Evolutionary conservation across 139 green algal species (phyloP).

Genomic region (Desmodesmus armatus): DNA sequence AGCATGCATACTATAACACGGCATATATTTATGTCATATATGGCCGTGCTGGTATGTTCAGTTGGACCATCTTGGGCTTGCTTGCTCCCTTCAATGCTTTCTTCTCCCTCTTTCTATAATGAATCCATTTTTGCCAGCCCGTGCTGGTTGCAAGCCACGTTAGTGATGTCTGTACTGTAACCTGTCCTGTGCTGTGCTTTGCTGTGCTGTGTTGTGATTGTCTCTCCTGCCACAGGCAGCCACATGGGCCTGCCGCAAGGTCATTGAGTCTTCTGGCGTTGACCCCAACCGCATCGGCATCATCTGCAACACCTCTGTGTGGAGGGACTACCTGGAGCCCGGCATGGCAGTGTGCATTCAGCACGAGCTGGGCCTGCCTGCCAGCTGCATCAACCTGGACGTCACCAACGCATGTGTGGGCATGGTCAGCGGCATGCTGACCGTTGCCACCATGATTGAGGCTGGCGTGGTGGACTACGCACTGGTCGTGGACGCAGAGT

Average conservation of each 20-base stretch:
- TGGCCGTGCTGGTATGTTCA: too few species aligned
- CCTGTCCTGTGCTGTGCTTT: too few species aligned
- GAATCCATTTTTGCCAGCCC: too few species aligned
- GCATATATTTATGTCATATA: too few species aligned
- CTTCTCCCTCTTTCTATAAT: too few species aligned
- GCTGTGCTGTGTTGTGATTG: too few species aligned
- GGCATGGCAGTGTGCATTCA: not conserved
- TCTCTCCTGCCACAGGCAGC: not conserved
- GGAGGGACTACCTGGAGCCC: not conserved
- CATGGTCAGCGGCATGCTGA: not conserved
- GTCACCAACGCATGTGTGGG: not conserved
- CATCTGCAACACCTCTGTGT: not conserved
- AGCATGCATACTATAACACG: too few species aligned
- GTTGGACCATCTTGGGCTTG: too few species aligned
- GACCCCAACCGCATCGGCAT: not conserved
- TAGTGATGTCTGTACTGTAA: too few species aligned
- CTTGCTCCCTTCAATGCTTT: too few species aligned
- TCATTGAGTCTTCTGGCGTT: not conserved
- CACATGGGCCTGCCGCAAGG: not conserved
- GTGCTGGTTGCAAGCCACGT: too few species aligned
- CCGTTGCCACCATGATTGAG: not conserved
- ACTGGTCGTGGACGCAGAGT: not conserved
- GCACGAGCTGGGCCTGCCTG: not conserved
- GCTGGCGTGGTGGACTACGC: not conserved
- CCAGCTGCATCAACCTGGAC: conserved; percentile 3